Conservation (phyloP, 805 yeast genomes). For the Lipomyces orientalis region DNA sequence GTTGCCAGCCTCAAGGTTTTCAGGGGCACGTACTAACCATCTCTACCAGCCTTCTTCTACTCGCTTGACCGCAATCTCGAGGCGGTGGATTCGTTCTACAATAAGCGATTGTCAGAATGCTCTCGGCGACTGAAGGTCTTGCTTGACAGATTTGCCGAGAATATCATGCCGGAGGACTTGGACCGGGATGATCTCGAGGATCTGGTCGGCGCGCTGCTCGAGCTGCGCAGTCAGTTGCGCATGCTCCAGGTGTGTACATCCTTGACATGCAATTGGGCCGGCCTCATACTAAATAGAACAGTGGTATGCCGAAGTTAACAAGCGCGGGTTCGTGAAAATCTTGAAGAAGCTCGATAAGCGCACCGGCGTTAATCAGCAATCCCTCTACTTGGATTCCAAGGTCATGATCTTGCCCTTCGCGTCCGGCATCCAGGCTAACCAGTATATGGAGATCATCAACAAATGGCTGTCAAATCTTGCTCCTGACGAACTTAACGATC, state of each 20-base stretch:
- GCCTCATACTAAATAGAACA: conserved; percentile 6
- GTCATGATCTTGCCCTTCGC: conserved; percentile 79
- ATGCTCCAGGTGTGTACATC: conserved; percentile 59
- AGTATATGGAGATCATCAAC: conserved; percentile 59
- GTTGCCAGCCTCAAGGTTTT: conserved; percentile 39
- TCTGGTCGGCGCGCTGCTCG: conserved; percentile 69
- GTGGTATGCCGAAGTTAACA: conserved; percentile 93
- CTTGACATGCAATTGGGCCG: background rate
- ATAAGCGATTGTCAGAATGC: conserved; percentile 74
- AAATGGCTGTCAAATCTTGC: conserved; percentile 59
- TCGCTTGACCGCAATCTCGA: conserved; percentile 82
- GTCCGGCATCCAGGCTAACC: conserved; percentile 65
- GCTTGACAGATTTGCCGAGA: conserved; percentile 45
- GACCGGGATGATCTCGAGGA: conserved; percentile 67
- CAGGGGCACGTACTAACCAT: conserved; percentile 40
- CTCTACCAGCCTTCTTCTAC: conserved; percentile 69
- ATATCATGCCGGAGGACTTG: conserved; percentile 40
- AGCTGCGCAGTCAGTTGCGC: conserved; percentile 73
- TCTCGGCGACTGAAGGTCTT: conserved; percentile 63
- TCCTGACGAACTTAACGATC: conserved; percentile 41
- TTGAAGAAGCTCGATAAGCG: conserved; percentile 90
- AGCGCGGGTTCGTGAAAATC: conserved; percentile 86
- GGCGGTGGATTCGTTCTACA: conserved; percentile 78
- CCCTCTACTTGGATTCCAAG: conserved; percentile 65
- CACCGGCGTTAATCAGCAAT: conserved; percentile 63